phyloP scores from a whole-genome alignment of 116 monocot species.

The Dioscorea cayenensis region DNA sequence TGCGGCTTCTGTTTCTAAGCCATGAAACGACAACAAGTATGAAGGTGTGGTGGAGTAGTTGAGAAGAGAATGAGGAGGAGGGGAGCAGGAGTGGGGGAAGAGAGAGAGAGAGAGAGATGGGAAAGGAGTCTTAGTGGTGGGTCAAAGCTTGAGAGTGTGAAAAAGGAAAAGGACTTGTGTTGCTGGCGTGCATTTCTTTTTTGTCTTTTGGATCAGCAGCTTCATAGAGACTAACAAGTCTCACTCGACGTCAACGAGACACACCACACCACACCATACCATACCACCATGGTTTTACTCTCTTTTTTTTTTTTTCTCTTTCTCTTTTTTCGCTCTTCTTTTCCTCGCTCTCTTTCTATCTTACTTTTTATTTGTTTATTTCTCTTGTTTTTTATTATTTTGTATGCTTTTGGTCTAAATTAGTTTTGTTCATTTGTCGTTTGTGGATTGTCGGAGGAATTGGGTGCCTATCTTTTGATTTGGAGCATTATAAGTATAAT shows the following conservation, averaged over 20 bases:
- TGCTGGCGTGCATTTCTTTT: too few species aligned
- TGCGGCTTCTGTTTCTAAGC: constrained; percentile 53
- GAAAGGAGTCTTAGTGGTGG: constrained; percentile 3
- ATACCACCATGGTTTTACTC: neutral
- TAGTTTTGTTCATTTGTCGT: neutral
- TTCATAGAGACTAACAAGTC: too few species aligned
- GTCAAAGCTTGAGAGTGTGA: neutral
- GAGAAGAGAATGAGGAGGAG: neutral
- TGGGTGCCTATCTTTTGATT: neutral
- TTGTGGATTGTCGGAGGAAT: neutral
- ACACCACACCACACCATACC: neutral
- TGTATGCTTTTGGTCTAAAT: neutral
- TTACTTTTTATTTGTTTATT: constrained; percentile 1
- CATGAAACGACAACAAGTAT: constrained; percentile 3
- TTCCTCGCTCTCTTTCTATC: neutral
- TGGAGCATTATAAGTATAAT: neutral
- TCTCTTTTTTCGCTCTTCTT: neutral
- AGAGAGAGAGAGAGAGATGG: neutral
- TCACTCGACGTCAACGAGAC: neutral
- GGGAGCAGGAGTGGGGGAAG: neutral
- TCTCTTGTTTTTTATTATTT: neutral
- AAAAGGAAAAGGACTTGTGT: too few species aligned
- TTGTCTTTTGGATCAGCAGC: too few species aligned
- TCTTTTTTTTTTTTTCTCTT: too few species aligned
- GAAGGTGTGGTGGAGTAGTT: neutral